Conservation (phyloP, 2,329 filamentous ascomycete species). For the Cercospora citrullina region DNA sequence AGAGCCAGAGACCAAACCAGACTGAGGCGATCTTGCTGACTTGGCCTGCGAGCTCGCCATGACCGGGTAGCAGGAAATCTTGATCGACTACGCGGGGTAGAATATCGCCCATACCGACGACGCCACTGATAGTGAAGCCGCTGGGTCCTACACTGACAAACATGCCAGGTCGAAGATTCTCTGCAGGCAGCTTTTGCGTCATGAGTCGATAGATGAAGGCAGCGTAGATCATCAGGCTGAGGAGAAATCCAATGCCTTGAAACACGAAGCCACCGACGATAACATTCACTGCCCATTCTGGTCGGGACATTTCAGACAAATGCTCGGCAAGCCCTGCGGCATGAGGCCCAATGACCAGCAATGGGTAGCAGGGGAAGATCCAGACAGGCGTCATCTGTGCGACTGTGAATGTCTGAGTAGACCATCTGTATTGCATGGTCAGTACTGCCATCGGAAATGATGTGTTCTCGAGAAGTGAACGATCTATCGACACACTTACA, state of each 20-base stretch:
- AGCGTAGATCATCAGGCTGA: slow-evolving; percentile 76
- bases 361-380: slow-evolving; percentile 83
- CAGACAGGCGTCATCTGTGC: slow-evolving; percentile 84
- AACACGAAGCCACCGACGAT: slow-evolving; percentile 61
- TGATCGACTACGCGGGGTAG: slow-evolving; percentile 51
- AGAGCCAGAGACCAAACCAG: slow-evolving; percentile 74
- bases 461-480: neutral
- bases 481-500: slow-evolving; percentile 54
- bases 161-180: slow-evolving; percentile 76
- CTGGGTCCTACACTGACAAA: slow-evolving; percentile 80
- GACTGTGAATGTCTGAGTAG: slow-evolving; percentile 67
- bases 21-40: slow-evolving; percentile 59
- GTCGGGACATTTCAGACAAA: slow-evolving; percentile 37
- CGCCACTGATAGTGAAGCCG: slow-evolving; percentile 64
- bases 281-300: slow-evolving; percentile 51
- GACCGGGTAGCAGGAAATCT: slow-evolving; percentile 57
- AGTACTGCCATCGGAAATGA: neutral
- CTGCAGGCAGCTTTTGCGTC: slow-evolving; percentile 80
- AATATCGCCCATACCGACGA: slow-evolving; percentile 58
- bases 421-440: slow-evolving; percentile 52
- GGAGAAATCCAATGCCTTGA: slow-evolving; percentile 65
- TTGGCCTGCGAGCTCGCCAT: slow-evolving; percentile 54
- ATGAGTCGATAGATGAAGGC: slow-evolving; percentile 84
- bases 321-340: slow-evolving; percentile 60
- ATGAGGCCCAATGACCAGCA: slow-evolving; percentile 74